Evolutionary conservation across 2,329 filamentous ascomycete species (phyloP).

Genomic region (Hirsutella rhossiliensis): DNA sequence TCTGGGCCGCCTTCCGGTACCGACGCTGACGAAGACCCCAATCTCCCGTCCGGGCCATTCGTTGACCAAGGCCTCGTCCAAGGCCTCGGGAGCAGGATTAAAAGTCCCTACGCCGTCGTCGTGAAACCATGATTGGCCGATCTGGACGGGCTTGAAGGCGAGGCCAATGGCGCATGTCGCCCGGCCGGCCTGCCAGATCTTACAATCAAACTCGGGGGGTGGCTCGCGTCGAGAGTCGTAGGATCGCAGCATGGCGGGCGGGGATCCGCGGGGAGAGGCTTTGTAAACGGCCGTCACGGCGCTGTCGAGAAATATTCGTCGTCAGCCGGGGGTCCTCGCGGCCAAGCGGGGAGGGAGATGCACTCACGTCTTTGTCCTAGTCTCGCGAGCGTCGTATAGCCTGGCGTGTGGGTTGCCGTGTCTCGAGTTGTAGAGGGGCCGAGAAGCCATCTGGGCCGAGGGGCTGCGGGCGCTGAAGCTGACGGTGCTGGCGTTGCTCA

Average conservation of each 20-base stretch:
- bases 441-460: conserved; percentile 36
- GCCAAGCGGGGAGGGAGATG: background rate
- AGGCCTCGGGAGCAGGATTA: conserved; percentile 73
- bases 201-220: conserved; percentile 82
- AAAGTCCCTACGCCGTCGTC: conserved; percentile 88
- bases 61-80: conserved; percentile 84
- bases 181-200: conserved; percentile 91
- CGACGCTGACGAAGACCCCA: conserved; percentile 83
- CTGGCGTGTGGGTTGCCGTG: conserved; percentile 76
- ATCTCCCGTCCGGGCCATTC: conserved; percentile 93
- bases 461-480: conserved; percentile 64
- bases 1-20: conserved; percentile 73
- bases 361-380: conserved; percentile 79
- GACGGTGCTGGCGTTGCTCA: conserved; percentile 71
- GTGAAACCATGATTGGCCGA: conserved; percentile 87
- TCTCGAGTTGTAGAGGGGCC: conserved; percentile 40
- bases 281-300: conserved; percentile 87
- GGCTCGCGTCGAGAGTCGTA: conserved; percentile 93
- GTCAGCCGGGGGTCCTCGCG: background rate
- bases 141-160: conserved; percentile 90
- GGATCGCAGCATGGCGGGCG: conserved; percentile 69
- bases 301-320: conserved; percentile 29
- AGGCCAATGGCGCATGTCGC: conserved; percentile 87
- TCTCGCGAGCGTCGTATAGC: conserved; percentile 79
- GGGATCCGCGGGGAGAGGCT: conserved; percentile 57